Percentiles rank a stretch among this genome's conserved stretches.
phyloP scores from a whole-genome alignment of 169 alveolate species.

The Perkinsus chesapeaki region DNA sequence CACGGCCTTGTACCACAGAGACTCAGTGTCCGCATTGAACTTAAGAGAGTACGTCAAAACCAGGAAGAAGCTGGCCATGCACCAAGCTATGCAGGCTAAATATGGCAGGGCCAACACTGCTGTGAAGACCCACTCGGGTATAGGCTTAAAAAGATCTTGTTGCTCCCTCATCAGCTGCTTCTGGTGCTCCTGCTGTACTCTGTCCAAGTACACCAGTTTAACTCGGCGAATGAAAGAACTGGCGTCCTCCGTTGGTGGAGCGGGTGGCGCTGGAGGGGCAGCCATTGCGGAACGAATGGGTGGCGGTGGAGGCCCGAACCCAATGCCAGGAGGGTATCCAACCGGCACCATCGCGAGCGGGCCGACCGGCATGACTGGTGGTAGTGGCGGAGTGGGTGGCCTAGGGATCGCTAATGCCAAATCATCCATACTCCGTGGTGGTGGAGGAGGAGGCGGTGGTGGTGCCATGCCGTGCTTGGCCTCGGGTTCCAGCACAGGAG shows the following conservation, averaged over 20 bases:
- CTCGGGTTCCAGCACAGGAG: conserved; percentile 4
- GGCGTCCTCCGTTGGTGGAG: conserved; percentile 14
- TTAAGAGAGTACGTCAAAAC: background rate
- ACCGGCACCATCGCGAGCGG: background rate
- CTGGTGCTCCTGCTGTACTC: conserved; percentile 7
- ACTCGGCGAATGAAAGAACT: conserved; percentile 5
- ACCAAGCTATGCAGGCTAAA: background rate
- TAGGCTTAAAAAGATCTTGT: background rate
- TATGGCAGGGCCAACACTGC: background rate
- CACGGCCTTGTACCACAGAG: conserved; percentile 5
- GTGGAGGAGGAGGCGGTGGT: background rate
- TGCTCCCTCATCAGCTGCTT: background rate
- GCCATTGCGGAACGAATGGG: background rate
- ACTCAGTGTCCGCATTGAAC: background rate
- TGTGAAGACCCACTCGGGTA: background rate
- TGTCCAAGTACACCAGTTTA: conserved; percentile 2
- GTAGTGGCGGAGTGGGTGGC: background rate
- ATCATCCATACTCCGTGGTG: background rate
- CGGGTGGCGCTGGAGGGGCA: conserved; percentile 10
- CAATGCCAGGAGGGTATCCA: background rate
- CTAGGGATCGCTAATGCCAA: background rate
- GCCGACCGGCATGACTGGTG: background rate
- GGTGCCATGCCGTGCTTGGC: background rate
- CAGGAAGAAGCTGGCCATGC: background rate
- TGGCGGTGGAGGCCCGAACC: background rate